Evolutionary conservation across 257 asterid species (phyloP).

Genomic region (Anisodus acutangulus): DNA sequence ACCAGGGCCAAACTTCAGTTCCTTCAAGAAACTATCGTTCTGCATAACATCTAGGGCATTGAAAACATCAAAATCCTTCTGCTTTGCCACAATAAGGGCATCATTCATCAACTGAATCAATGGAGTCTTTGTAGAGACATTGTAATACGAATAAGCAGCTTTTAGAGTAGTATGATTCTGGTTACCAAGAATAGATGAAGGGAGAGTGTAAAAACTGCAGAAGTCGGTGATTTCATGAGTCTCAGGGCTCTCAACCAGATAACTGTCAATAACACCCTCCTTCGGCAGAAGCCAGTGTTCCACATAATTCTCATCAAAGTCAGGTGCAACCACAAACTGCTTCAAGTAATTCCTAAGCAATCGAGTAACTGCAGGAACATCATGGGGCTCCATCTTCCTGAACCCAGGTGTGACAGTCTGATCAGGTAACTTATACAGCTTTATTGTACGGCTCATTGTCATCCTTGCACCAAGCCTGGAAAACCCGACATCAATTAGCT

Average conservation of each 20-base stretch:
- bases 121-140: conserved; percentile 72
- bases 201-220: conserved; percentile 83
- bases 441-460: conserved; percentile 92
- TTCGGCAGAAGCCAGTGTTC: conserved; percentile 87
- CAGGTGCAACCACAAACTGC: conserved; percentile 72
- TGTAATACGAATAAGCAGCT: conserved; percentile 81
- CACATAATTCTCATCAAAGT: conserved; percentile 72
- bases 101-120: conserved; percentile 82
- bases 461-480: conserved; percentile 84
- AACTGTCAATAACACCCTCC: conserved; percentile 79
- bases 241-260: conserved; percentile 74
- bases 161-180: conserved; percentile 65
- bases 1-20: conserved; percentile 88
- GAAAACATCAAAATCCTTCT: conserved; percentile 77
- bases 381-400: conserved; percentile 81
- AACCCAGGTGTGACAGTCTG: conserved; percentile 71
- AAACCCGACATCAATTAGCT: conserved; percentile 89
- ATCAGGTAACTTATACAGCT: conserved; percentile 72
- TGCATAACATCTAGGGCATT: conserved; percentile 92
- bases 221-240: conserved; percentile 82
- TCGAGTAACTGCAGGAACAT: conserved; percentile 79
- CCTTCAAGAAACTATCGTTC: conserved; percentile 76
- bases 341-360: conserved; percentile 74
- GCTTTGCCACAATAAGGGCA: conserved; percentile 81
- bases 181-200: conserved; percentile 82